Evolutionary conservation across 2,329 filamentous ascomycete species (phyloP).

Genomic region (Penicillium sp.): DNA sequence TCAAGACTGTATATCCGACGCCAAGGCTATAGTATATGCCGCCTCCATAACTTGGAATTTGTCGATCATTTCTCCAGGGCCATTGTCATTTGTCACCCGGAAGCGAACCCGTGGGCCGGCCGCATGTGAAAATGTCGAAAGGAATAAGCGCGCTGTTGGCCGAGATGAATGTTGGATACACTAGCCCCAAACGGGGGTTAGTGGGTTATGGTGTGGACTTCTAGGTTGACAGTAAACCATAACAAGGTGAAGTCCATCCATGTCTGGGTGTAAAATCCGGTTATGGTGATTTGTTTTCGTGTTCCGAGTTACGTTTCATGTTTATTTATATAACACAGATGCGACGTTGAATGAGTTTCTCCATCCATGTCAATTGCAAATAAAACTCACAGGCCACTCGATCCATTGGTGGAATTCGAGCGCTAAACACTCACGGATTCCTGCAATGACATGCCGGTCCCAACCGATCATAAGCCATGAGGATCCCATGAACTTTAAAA

Average conservation of each 20-base stretch:
- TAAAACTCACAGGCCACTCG: constrained; percentile 24
- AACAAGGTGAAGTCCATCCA: neutral
- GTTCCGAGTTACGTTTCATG: neutral
- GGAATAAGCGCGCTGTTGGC: neutral
- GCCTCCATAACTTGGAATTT: neutral
- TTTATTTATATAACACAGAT: neutral
- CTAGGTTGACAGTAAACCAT: neutral
- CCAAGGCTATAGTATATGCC: neutral
- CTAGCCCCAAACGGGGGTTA: neutral
- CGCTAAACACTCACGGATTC: constrained; percentile 21
- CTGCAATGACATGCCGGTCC: constrained; percentile 33
- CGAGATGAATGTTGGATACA: neutral
- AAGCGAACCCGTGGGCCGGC: neutral
- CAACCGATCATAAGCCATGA: constrained; percentile 36
- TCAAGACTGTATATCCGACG: too few relatives aligned
- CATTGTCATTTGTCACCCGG: neutral
- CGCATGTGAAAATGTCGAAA: neutral
- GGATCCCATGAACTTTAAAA: constrained; percentile 31
- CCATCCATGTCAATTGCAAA: neutral
- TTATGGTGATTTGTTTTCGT: neutral
- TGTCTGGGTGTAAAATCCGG: too few relatives aligned
- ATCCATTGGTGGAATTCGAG: constrained; percentile 24
- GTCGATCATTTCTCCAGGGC: neutral
- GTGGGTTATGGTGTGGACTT: too few relatives aligned
- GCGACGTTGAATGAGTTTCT: neutral